A percentile compares a stretch with the other conserved stretches of the same genome.
phyloP scores from a whole-genome alignment of 2,329 filamentous ascomycete genomes.

The Colletotrichum siamense region DNA sequence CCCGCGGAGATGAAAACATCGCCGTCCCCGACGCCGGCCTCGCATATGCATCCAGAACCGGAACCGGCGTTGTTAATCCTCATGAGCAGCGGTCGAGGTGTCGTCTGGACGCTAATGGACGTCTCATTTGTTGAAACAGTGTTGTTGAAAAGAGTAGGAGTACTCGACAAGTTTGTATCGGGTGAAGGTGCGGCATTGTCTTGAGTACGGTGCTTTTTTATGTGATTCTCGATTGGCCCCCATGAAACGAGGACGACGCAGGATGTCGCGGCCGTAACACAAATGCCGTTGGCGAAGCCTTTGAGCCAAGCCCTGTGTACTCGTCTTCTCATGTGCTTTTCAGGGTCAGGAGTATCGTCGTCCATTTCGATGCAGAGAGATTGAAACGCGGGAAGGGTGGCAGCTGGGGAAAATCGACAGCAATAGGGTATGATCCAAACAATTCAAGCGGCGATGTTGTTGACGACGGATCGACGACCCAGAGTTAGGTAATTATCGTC shows the following conservation, averaged over 20 bases:
- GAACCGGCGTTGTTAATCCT: not conserved
- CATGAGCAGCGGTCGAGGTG: not conserved
- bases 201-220: not conserved
- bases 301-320: not conserved
- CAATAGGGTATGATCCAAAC: not conserved
- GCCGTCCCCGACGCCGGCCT: not conserved
- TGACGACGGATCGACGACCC: not conserved
- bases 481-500: not conserved
- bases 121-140: not conserved
- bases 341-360: not conserved
- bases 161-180: not conserved
- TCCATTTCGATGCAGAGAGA: not conserved
- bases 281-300: not conserved
- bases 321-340: not conserved
- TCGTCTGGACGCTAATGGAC: not conserved
- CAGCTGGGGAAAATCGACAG: not conserved
- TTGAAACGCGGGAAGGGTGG: not conserved
- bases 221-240: not conserved
- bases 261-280: not conserved
- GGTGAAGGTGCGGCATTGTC: not conserved
- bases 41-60: not conserved
- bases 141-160: not conserved
- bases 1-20: not conserved
- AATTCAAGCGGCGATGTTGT: not conserved
- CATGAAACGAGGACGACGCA: not conserved